Conservation (phyloP, 1,284 basidiomycete species). For the Agaricales sp. region DNA sequence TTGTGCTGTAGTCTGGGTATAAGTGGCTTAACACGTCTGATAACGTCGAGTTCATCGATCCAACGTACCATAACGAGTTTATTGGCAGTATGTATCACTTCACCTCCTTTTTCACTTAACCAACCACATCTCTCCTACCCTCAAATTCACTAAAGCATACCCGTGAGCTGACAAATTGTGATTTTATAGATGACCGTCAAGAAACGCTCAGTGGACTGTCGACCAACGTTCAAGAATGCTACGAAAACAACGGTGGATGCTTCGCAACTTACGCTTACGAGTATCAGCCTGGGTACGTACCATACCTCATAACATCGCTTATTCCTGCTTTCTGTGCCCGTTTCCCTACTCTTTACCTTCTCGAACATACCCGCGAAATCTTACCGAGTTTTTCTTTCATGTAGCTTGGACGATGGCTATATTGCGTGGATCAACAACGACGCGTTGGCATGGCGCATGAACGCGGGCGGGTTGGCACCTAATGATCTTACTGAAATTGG, state of each 20-base stretch:
- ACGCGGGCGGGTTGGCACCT: slow-evolving; percentile 24
- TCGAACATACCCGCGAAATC: slow-evolving; percentile 30
- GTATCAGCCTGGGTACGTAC: slow-evolving; percentile 30
- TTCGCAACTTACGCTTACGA: slow-evolving; percentile 56
- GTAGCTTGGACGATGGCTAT: slow-evolving; percentile 28
- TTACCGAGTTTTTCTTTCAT: too few species aligned
- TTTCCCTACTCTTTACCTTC: slow-evolving; percentile 27
- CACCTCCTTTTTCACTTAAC: not conserved
- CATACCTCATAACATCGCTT: slow-evolving; percentile 8
- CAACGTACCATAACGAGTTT: slow-evolving; percentile 32
- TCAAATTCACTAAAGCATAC: too few species aligned
- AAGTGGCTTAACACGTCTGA: slow-evolving; percentile 33
- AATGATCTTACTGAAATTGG: slow-evolving; percentile 16
- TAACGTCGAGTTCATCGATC: slow-evolving; percentile 26
- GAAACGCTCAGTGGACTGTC: slow-evolving; percentile 32
- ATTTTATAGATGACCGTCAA: slow-evolving; percentile 20
- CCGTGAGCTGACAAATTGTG: too few species aligned
- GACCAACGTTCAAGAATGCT: slow-evolving; percentile 28
- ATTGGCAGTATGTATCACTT: slow-evolving; percentile 40
- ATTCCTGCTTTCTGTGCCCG: slow-evolving; percentile 4
- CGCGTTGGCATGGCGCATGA: slow-evolving; percentile 34
- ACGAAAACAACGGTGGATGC: slow-evolving; percentile 30
- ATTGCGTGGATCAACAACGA: slow-evolving; percentile 38
- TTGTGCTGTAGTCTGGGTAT: slow-evolving; percentile 28
- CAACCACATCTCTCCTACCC: too few species aligned